phyloP scores from a whole-genome alignment of 2,329 filamentous ascomycete genomes.

The Colletotrichum simmondsii region DNA sequence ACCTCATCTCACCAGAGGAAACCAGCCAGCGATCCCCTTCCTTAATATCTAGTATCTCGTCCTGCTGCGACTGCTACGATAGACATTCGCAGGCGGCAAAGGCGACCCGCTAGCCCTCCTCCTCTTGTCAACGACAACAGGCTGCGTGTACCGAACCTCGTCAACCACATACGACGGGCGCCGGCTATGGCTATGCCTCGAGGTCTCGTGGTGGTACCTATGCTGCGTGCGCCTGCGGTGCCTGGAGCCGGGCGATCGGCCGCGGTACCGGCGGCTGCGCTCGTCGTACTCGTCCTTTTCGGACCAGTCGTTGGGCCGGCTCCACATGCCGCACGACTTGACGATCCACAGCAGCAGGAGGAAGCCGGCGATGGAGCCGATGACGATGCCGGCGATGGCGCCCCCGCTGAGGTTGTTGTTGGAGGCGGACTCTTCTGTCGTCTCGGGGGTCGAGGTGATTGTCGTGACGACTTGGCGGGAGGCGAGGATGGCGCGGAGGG shows the following conservation, averaged over 20 bases:
- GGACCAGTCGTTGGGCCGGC: conserved; percentile 14
- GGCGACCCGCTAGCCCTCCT: conserved; percentile 23
- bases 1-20: background rate
- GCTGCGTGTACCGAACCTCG: conserved; percentile 32
- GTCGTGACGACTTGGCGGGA: conserved; percentile 44
- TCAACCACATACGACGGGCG: conserved; percentile 26
- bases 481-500: conserved; percentile 11
- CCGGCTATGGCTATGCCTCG: background rate
- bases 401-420: conserved; percentile 53
- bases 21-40: no score
- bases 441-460: conserved; percentile 37
- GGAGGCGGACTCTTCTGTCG: conserved; percentile 35
- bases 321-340: conserved; percentile 48
- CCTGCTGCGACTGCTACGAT: conserved; percentile 23
- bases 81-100: conserved; percentile 19
- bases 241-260: conserved; percentile 18
- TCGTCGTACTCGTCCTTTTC: conserved; percentile 15
- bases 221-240: conserved; percentile 17
- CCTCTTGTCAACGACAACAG: conserved; percentile 25
- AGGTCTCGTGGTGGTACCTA: conserved; percentile 31
- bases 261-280: conserved; percentile 18
- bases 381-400: conserved; percentile 63
- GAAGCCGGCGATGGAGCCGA: conserved; percentile 58
- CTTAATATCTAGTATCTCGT: conserved; percentile 14
- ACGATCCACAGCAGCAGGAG: conserved; percentile 59